Conservation (phyloP, 2,329 filamentous ascomycete genomes). For the Chaetomium strumarium region DNA sequence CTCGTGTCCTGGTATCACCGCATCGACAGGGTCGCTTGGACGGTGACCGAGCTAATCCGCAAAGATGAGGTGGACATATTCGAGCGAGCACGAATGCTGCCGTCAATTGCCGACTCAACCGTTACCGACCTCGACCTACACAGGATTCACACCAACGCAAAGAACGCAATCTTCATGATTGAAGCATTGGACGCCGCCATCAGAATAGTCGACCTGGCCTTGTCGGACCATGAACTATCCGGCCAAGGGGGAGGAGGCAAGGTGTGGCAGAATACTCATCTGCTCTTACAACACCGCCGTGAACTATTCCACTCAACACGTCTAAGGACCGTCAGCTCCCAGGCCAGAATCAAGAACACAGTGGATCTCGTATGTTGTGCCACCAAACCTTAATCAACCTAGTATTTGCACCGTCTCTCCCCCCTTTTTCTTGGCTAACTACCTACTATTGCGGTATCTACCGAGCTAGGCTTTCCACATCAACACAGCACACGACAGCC, state of each 20-base stretch:
- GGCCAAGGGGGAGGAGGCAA: not conserved
- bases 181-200: constrained; percentile 10
- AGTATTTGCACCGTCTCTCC: not conserved
- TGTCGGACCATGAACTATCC: not conserved
- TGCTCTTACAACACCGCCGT: not conserved
- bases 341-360: constrained; percentile 11
- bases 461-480: constrained; percentile 9
- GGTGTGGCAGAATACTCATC: constrained; percentile 6
- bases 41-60: constrained; percentile 3
- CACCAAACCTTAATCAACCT: not conserved
- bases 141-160: constrained; percentile 10
- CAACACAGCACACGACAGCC: constrained; percentile 6
- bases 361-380: constrained; percentile 6
- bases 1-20: constrained; percentile 7
- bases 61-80: constrained; percentile 5
- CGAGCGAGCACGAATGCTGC: not conserved
- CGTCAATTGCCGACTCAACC: not conserved
- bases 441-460: not conserved
- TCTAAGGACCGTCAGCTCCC: constrained; percentile 2
- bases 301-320: constrained; percentile 10
- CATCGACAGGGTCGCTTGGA: constrained; percentile 8
- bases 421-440: no score
- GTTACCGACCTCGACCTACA: constrained; percentile 6
- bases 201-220: not conserved
- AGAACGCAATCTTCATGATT: constrained; percentile 10